Base-by-base conservation (phyloP, 2,329 filamentous ascomycete species). In the Sordariomycetes sp. region DNA sequence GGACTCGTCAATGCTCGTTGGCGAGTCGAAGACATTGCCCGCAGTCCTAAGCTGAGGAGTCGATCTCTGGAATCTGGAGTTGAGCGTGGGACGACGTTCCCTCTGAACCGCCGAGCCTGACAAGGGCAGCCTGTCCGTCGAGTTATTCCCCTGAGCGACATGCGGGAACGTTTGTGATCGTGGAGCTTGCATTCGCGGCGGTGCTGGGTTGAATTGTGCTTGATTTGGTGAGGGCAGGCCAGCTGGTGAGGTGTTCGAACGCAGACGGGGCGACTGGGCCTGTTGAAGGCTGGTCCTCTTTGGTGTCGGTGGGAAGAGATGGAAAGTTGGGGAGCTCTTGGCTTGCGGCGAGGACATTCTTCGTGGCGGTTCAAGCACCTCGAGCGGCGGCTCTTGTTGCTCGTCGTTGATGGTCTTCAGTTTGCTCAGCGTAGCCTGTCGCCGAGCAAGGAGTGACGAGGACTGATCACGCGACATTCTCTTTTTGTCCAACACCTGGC, bases 371-470 rank as follows among this genome's bases (percentile, higher is more conserved):
- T 37, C 41, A 16, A 43, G 34, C 16, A 50, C 42, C 21, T 43
- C 44, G 8, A 36, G 43, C 28, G 63, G 60, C 38, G 58, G 52
- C 42, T 65, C 59, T 40, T 55, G 49, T 36, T 37, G 21, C 33
- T 59, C 57, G 38, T 68, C 65, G 33, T 68, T 68, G 25, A 72
- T 66, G 15, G 64, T 67, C 42, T 68, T 72, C 2, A 83, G 56
- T 37, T 66, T 72, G 35, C 75, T 66, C 10, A 79, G 50, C 0
- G 70, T 75, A 7, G 72, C 73, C 43, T 80, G 75, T 27, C 75
- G 65, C 37, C 74, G 66, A 17, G 66, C 66, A 18, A 79, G 57
- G 7, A 79, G 58, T 2, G 52, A 50, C 6, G 54, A 46, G 4
- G 38, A 50, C 5, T 53, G 46, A 30, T 34, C 21, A 16, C 34